Evolutionary conservation across 139 green algal species (phyloP), one percentile per base, ranked within the genome.

Genomic region (Chlorella ohadii): DNA sequence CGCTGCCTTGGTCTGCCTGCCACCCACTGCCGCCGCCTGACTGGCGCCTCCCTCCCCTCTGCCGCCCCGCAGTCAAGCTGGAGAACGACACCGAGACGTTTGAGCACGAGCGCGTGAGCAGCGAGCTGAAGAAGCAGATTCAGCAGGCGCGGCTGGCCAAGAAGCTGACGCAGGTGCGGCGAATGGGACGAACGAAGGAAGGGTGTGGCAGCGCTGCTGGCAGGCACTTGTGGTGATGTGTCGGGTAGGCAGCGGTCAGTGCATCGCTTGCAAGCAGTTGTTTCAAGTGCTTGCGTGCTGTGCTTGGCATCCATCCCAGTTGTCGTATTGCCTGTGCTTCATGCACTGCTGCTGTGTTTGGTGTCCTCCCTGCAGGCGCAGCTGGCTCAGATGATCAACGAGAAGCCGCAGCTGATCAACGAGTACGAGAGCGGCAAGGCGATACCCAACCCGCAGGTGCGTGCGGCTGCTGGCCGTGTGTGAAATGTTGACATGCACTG

Each of bases 161-260:
- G 89, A 99, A 99, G 89, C 82, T 99, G 64, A 99, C 97, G 2
- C 97, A 99, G 81, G 94, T 95, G 41, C 96, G 99, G 87, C 90
- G 9, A 9, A 98, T 39, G 23, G 25, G 3, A 4, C 12, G 33
- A 33, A 23, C n/a, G n/a, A n/a, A n/a, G n/a, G n/a, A 59, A 20
- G n/a, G 25, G 34, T 59, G 0, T 16, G 23, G 2, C 0, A 33
- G 33, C 16, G 9, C 6, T 22, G 41, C 64, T 71, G 22, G 6
- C 64, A 57, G n/a, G n/a, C n/a, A n/a, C n/a, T n/a, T n/a, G n/a
- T n/a, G n/a, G n/a, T n/a, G n/a, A n/a, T n/a, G n/a, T n/a, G n/a
- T n/a, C n/a, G 44, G 44, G 44, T 9, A 51, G 44, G 44, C 44
- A 51, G 44, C 44, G 44, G 44, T 51, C 44, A 9, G 44, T 9